A percentile compares a stretch with the other conserved stretches of the same genome.
Evolutionary conservation across 2,329 filamentous ascomycete species (phyloP).

Genomic region (Paracamarosporium sp.): DNA sequence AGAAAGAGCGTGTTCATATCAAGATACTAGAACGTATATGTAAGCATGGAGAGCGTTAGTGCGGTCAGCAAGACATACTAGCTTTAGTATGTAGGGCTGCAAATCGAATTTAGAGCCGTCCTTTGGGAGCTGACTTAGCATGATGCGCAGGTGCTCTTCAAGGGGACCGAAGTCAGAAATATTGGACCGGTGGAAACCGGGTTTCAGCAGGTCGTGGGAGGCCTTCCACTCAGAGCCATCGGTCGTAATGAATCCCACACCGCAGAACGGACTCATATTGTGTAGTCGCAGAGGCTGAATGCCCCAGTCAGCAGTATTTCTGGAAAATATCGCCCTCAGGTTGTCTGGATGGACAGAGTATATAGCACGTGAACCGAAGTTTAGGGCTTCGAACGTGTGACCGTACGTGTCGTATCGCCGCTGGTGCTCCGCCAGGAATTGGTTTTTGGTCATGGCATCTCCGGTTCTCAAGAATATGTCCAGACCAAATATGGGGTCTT

Average conservation of each 20-base stretch:
- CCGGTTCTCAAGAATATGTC: slow-evolving; percentile 13
- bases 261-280: slow-evolving; percentile 9
- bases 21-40: slow-evolving; percentile 9
- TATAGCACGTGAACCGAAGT: slow-evolving; percentile 10
- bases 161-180: slow-evolving; percentile 11
- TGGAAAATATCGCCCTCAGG: slow-evolving; percentile 2
- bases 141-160: background rate
- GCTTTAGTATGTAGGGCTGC: slow-evolving; percentile 6
- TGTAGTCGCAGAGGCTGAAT: slow-evolving; percentile 11
- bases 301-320: slow-evolving; percentile 27
- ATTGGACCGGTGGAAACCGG: slow-evolving; percentile 3
- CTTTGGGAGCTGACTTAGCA: slow-evolving; percentile 7
- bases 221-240: slow-evolving; percentile 11
- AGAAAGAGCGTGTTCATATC: slow-evolving; percentile 15
- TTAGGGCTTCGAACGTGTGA: slow-evolving; percentile 11
- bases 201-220: slow-evolving; percentile 9
- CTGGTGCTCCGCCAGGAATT: slow-evolving; percentile 10
- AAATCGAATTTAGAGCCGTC: slow-evolving; percentile 11
- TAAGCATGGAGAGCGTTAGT: background rate
- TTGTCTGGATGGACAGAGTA: slow-evolving; percentile 12
- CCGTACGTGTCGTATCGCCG: slow-evolving; percentile 14
- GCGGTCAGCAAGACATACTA: slow-evolving; percentile 5
- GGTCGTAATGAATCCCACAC: slow-evolving; percentile 9
- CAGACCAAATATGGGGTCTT: slow-evolving; percentile 17
- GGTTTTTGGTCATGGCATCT: slow-evolving; percentile 13